Evolutionary conservation across 257 asterid genomes (phyloP), one percentile per base, ranked within the genome.

Genomic region (Solanum pennellii): DNA sequence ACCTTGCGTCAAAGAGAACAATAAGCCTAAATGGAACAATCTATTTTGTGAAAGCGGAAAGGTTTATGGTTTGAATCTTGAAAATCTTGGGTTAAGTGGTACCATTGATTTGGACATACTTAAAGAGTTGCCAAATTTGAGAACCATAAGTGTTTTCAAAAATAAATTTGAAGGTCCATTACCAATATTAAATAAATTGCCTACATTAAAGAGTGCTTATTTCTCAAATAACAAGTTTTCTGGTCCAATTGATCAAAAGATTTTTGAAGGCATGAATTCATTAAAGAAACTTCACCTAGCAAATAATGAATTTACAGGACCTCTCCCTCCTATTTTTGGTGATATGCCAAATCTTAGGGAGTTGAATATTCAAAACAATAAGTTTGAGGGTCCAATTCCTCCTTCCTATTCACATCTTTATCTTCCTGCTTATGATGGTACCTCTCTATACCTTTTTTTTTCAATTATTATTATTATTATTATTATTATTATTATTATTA

Each of bases 341-440:
- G 79, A 31, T 1, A 82, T 94, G 93, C 92, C 93, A 6, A 92
- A 80, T 92, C 93, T 97, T 21, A 87, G 73, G 5, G 98, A 94
- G 89, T 86, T 97, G 90, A 88, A 65, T 89, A 88, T 97, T 41
- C 90, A 96, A 16, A 76, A 93, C 42, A 97, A 97, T 86, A 45
- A 86, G 9, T 96, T 97, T 85, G 89, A 87, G 45, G 99, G 99
- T 44, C 90, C 83, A 87, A 92, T 97, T 86, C 99, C 99, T 68
- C 10, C 16, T 29, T 72, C 87, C 87, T 91, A 95, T 79, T 86
- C 88, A 89, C 45, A 87, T 14, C 37, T 94, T 42, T 65, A 83
- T 20, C 89, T 88, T 56, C 87, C 94, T 59, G 79, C 93, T 0
- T 97, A 96, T 87, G 68, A 83, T 1, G 98, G 99, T 92, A 41